Evolutionary conservation across 2,329 filamentous ascomycete genomes (phyloP).

Genomic region (Fusarium fujikuroi): DNA sequence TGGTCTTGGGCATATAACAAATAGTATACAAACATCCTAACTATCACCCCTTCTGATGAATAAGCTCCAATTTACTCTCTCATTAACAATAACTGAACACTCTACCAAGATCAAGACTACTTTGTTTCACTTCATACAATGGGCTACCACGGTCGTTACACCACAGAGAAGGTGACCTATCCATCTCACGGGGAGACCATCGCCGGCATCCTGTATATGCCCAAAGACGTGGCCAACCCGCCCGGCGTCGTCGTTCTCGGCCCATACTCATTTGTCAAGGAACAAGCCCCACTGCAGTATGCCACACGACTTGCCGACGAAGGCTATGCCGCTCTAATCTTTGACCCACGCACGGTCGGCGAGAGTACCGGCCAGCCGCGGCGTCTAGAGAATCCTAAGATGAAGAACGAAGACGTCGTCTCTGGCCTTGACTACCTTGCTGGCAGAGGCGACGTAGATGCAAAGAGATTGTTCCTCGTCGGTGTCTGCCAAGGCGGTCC

Average conservation of each 20-base stretch:
- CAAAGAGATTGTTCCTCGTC: not conserved
- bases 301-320: not conserved
- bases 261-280: not conserved
- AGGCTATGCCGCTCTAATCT: not conserved
- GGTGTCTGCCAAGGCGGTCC: not conserved
- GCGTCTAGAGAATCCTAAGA: not conserved
- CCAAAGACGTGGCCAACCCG: not conserved
- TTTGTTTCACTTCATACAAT: not conserved
- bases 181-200: not conserved
- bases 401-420: not conserved
- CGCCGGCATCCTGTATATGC: not conserved
- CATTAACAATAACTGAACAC: not conserved
- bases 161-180: not conserved
- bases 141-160: not conserved
- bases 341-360: not conserved
- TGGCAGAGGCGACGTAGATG: not conserved
- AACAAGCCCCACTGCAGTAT: not conserved
- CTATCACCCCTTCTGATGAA: fast-evolving
- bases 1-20: not conserved
- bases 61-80: fast-evolving
- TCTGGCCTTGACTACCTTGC: not conserved
- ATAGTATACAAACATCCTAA: not conserved
- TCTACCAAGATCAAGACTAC: not conserved
- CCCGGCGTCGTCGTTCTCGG: not conserved
- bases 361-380: not conserved